Percentiles rank a stretch among this genome's conserved stretches.
Evolutionary conservation across 176 grass and related monocot species (phyloP).

Genomic region (Melocanna baccifera): DNA sequence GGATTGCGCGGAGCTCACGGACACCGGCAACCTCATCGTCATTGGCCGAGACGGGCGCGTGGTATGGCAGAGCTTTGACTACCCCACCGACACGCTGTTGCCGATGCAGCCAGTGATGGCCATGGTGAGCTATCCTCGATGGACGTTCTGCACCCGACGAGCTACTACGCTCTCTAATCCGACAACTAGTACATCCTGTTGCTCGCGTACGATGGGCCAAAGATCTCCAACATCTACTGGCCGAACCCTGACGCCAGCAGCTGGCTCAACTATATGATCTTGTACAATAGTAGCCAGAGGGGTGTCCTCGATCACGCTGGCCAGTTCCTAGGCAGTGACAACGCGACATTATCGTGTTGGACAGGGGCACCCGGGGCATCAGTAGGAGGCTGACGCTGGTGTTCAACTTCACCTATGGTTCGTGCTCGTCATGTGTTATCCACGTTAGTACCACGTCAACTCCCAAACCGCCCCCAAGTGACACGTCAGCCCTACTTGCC

Average conservation of each 20-base stretch:
- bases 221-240: slow-evolving; percentile 38
- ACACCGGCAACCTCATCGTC: slow-evolving; percentile 17
- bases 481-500: too few relatives aligned
- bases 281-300: slow-evolving; percentile 25
- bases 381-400: too few relatives aligned
- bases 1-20: slow-evolving; percentile 28
- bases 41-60: not conserved
- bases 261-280: slow-evolving; percentile 33
- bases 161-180: slow-evolving; percentile 31
- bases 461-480: too few relatives aligned
- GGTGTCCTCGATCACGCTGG: slow-evolving; percentile 29
- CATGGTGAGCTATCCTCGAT: slow-evolving; percentile 17
- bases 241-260: slow-evolving; percentile 26
- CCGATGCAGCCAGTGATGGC: slow-evolving; percentile 29
- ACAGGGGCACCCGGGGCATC: slow-evolving; percentile 1
- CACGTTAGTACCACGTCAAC: too few relatives aligned
- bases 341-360: slow-evolving; percentile 26
- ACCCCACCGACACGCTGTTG: slow-evolving; percentile 32
- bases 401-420: too few relatives aligned
- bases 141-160: slow-evolving; percentile 22
- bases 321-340: slow-evolving; percentile 22
- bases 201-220: slow-evolving; percentile 27
- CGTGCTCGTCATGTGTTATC: too few relatives aligned
- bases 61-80: too few relatives aligned
- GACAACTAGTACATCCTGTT: slow-evolving; percentile 20